Percentiles rank a stretch among this genome's conserved stretches.
phyloP scores from a whole-genome alignment of 169 alveolate genomes.

The Plasmodium gonderi region DNA sequence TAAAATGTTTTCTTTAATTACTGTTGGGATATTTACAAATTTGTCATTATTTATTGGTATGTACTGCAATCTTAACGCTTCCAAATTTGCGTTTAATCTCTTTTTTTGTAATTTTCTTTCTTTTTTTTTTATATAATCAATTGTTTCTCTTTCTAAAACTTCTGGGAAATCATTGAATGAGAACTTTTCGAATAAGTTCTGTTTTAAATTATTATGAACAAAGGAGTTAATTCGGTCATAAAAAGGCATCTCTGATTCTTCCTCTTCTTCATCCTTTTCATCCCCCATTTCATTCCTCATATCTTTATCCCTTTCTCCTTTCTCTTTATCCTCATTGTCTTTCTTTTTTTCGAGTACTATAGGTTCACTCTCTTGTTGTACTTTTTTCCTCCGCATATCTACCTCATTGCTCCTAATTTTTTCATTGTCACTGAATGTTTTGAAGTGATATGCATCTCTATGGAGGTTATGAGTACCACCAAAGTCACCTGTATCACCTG shows the following conservation, averaged over 20 bases:
- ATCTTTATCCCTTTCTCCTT: neutral
- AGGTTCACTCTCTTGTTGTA: neutral
- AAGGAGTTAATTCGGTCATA: neutral
- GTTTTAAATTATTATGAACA: neutral
- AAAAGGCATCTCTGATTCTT: neutral
- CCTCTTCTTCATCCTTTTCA: neutral
- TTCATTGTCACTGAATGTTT: neutral
- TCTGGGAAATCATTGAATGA: conserved; percentile 45
- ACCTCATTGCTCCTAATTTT: neutral
- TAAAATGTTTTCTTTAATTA: conserved; percentile 53
- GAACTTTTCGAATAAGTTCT: conserved; percentile 13
- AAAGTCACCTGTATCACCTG: neutral
- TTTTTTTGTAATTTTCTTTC: conserved; percentile 40
- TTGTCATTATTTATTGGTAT: conserved; percentile 70
- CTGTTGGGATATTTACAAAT: conserved; percentile 42
- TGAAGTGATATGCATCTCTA: neutral
- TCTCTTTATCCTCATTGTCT: neutral
- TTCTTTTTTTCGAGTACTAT: neutral
- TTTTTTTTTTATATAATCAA: conserved; percentile 33
- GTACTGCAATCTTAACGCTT: conserved; percentile 66
- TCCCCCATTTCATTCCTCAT: too few relatives aligned
- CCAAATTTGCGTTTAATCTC: conserved; percentile 65
- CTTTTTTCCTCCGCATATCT: neutral
- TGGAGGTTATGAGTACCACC: neutral
- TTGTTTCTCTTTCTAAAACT: conserved; percentile 37